Percentiles rank a stretch among this genome's conserved stretches.
phyloP scores from a whole-genome alignment of 768 basidiomycete genomes.

The Pleurotus cornucopiae region DNA sequence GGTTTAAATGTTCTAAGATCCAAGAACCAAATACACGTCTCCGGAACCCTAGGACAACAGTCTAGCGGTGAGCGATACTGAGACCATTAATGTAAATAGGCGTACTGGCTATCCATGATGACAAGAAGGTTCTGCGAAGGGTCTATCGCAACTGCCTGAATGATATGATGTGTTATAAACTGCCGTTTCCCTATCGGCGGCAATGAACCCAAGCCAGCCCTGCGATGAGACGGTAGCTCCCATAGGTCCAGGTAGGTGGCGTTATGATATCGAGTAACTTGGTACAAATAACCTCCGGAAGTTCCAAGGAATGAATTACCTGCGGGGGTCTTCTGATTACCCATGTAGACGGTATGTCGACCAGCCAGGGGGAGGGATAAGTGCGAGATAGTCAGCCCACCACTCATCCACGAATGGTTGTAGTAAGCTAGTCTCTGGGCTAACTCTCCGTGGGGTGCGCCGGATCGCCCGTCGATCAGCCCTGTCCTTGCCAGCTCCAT shows the following conservation, averaged over 20 bases:
- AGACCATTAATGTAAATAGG: neutral
- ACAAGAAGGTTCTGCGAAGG: constrained; percentile 2
- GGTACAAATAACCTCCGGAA: constrained; percentile 2
- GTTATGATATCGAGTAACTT: neutral
- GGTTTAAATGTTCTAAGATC: constrained; percentile 1
- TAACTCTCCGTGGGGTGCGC: neutral
- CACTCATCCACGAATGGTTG: constrained; percentile 6
- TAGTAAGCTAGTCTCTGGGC: neutral
- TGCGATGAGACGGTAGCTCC: constrained; percentile 5
- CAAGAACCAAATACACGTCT: constrained; percentile 4
- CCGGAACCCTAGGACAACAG: neutral
- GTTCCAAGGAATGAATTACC: constrained; percentile 5
- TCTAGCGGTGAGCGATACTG: neutral
- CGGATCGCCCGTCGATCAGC: constrained; percentile 1
- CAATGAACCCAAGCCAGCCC: neutral
- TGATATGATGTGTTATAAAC: neutral
- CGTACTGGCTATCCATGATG: constrained; percentile 1
- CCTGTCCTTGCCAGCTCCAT: constrained; percentile 4
- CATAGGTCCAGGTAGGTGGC: constrained; percentile 5
- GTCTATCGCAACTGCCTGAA: constrained; percentile 5
- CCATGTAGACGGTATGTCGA: neutral
- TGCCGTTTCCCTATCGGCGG: neutral
- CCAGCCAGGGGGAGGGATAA: neutral
- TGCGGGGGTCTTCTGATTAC: neutral
- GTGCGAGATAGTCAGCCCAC: constrained; percentile 3